Conservation (phyloP, 2,329 filamentous ascomycete genomes). For the Botryosphaeria dothidea region DNA sequence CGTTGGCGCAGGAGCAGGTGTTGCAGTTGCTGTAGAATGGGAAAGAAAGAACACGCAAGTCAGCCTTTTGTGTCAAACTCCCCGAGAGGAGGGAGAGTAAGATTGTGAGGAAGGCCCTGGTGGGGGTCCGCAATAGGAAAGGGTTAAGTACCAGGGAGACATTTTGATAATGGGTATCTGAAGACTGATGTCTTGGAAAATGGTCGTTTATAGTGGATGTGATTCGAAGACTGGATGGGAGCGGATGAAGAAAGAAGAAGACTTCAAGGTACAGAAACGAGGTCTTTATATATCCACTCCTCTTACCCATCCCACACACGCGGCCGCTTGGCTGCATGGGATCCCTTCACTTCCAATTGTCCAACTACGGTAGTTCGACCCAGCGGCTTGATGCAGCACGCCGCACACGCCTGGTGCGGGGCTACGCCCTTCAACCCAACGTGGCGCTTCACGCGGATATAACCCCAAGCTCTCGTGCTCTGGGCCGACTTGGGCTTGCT, state of each 20-base stretch:
- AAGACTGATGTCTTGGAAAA: neutral
- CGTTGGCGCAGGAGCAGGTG: slow-evolving; percentile 33
- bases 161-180: slow-evolving; percentile 19
- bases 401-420: slow-evolving; percentile 10
- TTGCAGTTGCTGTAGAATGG: slow-evolving; percentile 24
- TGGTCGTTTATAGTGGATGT: neutral
- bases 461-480: neutral
- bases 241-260: slow-evolving; percentile 4
- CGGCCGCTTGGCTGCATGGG: neutral
- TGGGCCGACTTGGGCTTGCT: neutral
- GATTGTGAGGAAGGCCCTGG: neutral
- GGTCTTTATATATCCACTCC: slow-evolving; percentile 18
- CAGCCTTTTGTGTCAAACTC: neutral
- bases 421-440: neutral
- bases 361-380: neutral
- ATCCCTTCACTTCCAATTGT: neutral
- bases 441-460: slow-evolving; percentile 16
- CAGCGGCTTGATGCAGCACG: neutral
- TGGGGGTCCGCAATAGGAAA: neutral
- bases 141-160: slow-evolving; percentile 23
- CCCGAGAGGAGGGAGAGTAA: neutral
- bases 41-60: neutral
- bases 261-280: neutral
- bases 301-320: neutral
- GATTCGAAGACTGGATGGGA: neutral